Evolutionary conservation across 2,329 filamentous ascomycete genomes (phyloP).

Genomic region (Metarhizium brunneum): DNA sequence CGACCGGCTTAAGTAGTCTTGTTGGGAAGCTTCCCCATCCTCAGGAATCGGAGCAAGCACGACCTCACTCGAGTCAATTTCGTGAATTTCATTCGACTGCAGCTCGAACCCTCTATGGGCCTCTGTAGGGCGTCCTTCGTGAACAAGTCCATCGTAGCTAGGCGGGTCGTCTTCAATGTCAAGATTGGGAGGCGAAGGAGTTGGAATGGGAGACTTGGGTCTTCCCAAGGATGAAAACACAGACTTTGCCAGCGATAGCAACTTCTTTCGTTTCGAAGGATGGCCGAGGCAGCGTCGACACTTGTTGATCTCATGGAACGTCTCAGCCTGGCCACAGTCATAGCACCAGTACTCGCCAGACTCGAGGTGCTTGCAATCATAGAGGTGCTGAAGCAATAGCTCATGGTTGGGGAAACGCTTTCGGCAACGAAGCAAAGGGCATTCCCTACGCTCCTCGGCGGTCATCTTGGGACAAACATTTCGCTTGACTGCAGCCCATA

Average conservation of each 20-base stretch:
- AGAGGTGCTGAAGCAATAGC: constrained; percentile 43
- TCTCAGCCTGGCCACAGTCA: constrained; percentile 41
- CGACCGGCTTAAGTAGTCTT: neutral
- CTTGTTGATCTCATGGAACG: constrained; percentile 37
- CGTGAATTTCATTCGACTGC: constrained; percentile 39
- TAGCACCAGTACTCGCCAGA: constrained; percentile 48
- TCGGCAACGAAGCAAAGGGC: constrained; percentile 42
- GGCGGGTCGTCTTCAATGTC: constrained; percentile 31
- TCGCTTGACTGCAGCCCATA: constrained; percentile 46
- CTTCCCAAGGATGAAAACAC: constrained; percentile 45
- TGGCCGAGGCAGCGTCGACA: constrained; percentile 41
- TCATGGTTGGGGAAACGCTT: constrained; percentile 42
- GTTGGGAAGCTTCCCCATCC: constrained; percentile 10
- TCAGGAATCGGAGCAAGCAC: constrained; percentile 21
- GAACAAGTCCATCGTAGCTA: constrained; percentile 33
- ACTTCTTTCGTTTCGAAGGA: constrained; percentile 40
- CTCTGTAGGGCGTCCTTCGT: constrained; percentile 16
- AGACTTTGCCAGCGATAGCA: constrained; percentile 42
- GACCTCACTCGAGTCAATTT: constrained; percentile 41
- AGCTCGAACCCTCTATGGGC: constrained; percentile 27
- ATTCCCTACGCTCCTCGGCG: constrained; percentile 37
- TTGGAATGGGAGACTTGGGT: constrained; percentile 24
- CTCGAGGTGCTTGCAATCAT: constrained; percentile 36
- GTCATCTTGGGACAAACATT: constrained; percentile 40
- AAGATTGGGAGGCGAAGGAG: constrained; percentile 12